Evolutionary conservation across 768 basidiomycete genomes (phyloP), one percentile per base, ranked within the genome.

Genomic region (Leccinellum albellum): DNA sequence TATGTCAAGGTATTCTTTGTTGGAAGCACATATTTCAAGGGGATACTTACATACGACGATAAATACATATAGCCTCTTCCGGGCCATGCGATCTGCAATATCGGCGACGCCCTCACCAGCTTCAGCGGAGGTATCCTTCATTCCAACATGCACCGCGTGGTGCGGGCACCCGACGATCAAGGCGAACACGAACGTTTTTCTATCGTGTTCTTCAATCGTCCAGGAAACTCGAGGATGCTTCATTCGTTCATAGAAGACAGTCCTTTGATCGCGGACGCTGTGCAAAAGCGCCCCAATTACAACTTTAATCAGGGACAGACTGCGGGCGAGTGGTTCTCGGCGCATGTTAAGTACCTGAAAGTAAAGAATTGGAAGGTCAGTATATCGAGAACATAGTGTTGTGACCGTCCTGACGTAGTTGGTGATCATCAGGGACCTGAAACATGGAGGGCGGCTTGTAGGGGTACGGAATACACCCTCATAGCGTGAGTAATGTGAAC

Each of bases 381-480:
- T 45, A 28, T 8, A 9, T 37, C 8, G 35, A 37, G 17, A 37
- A 17, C 8, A 0, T 37, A 37, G 17, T 37, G 17, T 37, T 17
- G 35, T 37, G 35, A 7, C 2, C 17, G 8, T 29, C 35, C 35
- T 37, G 35, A 37, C 17, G 3, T 37, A 8, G 17, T 37, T 35
- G 33, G 3, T 35, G 17, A 35, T 37, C 35, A 3, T 37, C 47
- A 71, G 70, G 70, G 70, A 20, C 71, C 70, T 6, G 65, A 72
- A 54, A 60, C 70, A 8, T 71, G 28, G 28, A 28, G 70, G 71
- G 59, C 60, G 9, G 58, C 69, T 1, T 65, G 70, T 32, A 61
- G 61, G 40, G 70, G 71, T 3, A 71, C 65, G 12, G 70, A 73
- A 46, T 69, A 73, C 50, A 58, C 61, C 15, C 66, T 61, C 5